A percentile compares a stretch with the other conserved stretches of the same genome.
These are phyloP conservation scores for Raffaelea ambrosiae DNA, from an alignment of 2,329 filamentous ascomycete species.

Conservation along the genomic window DNA sequence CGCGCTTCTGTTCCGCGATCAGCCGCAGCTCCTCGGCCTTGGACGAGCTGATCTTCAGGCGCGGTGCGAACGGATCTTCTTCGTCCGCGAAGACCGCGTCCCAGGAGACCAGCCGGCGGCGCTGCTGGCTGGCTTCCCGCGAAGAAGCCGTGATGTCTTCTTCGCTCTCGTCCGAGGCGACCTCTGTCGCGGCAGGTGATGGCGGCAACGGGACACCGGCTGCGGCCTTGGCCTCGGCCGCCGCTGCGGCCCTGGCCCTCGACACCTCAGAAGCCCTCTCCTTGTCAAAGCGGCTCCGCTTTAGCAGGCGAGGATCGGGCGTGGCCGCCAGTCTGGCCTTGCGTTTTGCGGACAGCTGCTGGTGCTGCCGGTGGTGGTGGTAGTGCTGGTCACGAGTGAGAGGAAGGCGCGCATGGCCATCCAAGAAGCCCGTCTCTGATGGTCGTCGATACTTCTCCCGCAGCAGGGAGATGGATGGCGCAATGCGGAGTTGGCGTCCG, in stretches of 20 bases:
- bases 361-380: not conserved
- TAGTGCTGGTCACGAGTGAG: too few relatives aligned
- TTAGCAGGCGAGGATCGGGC: slow-evolving; percentile 1
- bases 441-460: slow-evolving; percentile 4
- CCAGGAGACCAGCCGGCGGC: slow-evolving; percentile 3
- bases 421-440: not conserved
- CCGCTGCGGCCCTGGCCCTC: not conserved
- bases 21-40: slow-evolving; percentile 18
- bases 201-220: slow-evolving; percentile 10
- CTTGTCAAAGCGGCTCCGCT: slow-evolving; percentile 7
- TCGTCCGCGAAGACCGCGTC: slow-evolving; percentile 4
- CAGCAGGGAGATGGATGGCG: slow-evolving; percentile 8
- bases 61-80: slow-evolving; percentile 3
- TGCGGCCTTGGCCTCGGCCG: not conserved
- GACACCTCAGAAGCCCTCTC: not conserved
- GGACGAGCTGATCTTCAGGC: slow-evolving; percentile 14
- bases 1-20: slow-evolving; percentile 10
- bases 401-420: too few relatives aligned
- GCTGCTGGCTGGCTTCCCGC: not conserved
- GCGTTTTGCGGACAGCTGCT: slow-evolving; percentile 6
- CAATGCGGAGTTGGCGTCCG: slow-evolving; percentile 3
- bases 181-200: slow-evolving; percentile 10
- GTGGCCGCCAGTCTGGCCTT: slow-evolving; percentile 1
- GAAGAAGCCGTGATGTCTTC: not conserved
- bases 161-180: slow-evolving; percentile 5